Evolutionary conservation across 2,329 filamentous ascomycete species (phyloP).

Genomic region (Fusarium albidum): DNA sequence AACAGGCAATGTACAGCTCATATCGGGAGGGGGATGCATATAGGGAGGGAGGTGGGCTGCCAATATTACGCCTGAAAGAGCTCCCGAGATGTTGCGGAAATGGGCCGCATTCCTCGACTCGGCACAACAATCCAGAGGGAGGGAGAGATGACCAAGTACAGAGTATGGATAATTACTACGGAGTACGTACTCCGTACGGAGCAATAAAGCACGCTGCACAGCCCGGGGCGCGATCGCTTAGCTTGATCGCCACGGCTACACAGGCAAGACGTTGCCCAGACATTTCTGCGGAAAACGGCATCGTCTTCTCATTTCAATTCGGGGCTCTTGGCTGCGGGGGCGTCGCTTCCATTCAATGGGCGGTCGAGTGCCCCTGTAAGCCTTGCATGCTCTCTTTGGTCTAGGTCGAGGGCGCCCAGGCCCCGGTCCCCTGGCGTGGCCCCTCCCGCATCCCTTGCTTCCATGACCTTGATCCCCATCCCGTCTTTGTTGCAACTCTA

Average conservation of each 20-base stretch:
- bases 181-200: too few species aligned
- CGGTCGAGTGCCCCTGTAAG: slow-evolving; percentile 23
- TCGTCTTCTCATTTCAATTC: slow-evolving; percentile 7
- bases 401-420: slow-evolving; percentile 3
- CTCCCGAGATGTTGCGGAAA: too few species aligned
- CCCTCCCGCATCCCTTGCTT: not conserved
- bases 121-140: too few species aligned
- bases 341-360: slow-evolving; percentile 13
- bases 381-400: not conserved
- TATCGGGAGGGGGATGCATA: too few species aligned
- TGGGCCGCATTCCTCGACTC: too few species aligned
- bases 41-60: slow-evolving; percentile 10
- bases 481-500: slow-evolving; percentile 9
- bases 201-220: too few species aligned
- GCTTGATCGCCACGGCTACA: not conserved
- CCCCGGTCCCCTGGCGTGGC: slow-evolving; percentile 1
- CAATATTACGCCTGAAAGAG: slow-evolving; percentile 17
- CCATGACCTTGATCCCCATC: slow-evolving; percentile 10
- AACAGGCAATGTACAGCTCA: not conserved
- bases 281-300: slow-evolving; percentile 27
- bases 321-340: slow-evolving; percentile 12
- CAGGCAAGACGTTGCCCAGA: slow-evolving; percentile 25
- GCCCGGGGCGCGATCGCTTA: too few species aligned
- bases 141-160: too few species aligned
- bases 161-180: too few species aligned